Base-by-base conservation (phyloP, 371 early-diverging fungal genomes). In the Blakeslea trispora region DNA sequence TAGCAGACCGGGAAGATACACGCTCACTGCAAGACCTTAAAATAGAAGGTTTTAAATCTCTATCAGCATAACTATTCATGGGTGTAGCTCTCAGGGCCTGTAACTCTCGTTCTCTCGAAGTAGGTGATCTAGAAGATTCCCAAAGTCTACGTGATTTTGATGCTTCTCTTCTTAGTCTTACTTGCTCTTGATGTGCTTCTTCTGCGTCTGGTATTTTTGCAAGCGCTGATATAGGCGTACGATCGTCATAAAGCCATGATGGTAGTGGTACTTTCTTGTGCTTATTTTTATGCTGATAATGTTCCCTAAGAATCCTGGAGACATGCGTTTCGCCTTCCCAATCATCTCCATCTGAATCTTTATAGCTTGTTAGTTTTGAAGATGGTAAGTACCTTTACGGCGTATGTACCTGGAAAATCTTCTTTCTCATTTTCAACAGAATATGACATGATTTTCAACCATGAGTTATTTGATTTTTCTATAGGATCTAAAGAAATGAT, bases 251-350 rank as follows among this genome's bases (percentile, higher is more conserved):
- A 32, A 76, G 50, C 70, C 69, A 73, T 17, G 28, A 17, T 10
- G 74, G 74, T 23, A 73, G 44, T 18, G 59, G 49, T 17, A 43
- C 31, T 3, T 55, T 66, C 7, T 14, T 37, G 2, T 4, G 7
- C 37, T 28, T 40, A 13, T 40, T 19, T 45, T 76, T 75, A 46
- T 77, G 71, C 42, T 81, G 74, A 43, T 69, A 66, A 48, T 77
- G 63, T 50, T 81, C 82, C 21, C 81, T 55, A 17, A 84, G 62
- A 14, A 80, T 54, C 32, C 82, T 73, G 11, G 74, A 55, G 19
- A 84, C 77, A 56, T 84, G 82, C 2, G 81, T 67, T 58, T 84
- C 84, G 46, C 81, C 82, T 54, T 84, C 81, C 57, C 70, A 66
- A 43, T 78, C 81, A 9, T 78, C 78, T 28, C 75, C 76, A 55